Conservation (phyloP, 257 asterid species). For the Fraxinus anomala region DNA sequence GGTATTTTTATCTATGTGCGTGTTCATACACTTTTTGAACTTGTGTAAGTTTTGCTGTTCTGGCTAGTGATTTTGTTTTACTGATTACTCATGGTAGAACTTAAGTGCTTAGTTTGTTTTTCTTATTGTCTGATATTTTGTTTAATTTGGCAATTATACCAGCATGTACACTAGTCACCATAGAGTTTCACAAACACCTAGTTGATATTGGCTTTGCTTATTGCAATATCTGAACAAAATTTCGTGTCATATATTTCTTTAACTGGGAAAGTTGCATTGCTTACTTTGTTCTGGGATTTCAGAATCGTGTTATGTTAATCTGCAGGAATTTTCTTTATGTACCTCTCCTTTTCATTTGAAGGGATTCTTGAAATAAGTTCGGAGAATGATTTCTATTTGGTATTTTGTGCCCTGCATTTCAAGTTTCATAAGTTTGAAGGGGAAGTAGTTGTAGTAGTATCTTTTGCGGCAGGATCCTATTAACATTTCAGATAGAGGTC, state of each 20-base stretch:
- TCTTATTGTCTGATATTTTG: not conserved
- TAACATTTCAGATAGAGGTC: not conserved
- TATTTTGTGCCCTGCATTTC: not conserved
- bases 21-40: conserved; percentile 1
- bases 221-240: too few relatives aligned
- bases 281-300: too few relatives aligned
- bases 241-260: too few relatives aligned
- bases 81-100: not conserved
- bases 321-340: not conserved
- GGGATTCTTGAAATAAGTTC: not conserved
- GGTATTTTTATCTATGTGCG: not conserved
- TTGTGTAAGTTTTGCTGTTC: not conserved
- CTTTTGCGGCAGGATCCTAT: not conserved
- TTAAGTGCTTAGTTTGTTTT: not conserved
- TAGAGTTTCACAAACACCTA: not conserved
- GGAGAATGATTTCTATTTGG: not conserved
- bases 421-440: not conserved
- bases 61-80: not conserved
- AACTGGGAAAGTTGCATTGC: too few relatives aligned
- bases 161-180: not conserved
- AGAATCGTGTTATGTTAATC: not conserved
- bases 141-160: not conserved
- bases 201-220: not conserved
- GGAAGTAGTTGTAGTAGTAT: not conserved
- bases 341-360: not conserved